These are phyloP conservation scores for Moringa oleifera DNA, from an alignment of 345 rosid species.

Conservation along the genomic window DNA sequence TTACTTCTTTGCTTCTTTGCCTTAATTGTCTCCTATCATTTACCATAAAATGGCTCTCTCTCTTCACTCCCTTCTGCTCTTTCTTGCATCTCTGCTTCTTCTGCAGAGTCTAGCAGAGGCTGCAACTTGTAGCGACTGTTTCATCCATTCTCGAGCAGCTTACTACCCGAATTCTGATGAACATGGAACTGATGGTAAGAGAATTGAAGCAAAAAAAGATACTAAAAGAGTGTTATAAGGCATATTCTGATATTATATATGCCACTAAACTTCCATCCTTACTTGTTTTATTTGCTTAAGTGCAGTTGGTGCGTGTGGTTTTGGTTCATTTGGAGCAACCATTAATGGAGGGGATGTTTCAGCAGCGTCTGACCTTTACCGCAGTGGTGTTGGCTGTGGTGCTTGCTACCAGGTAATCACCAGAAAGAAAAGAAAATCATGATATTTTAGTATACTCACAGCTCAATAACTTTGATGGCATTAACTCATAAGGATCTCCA, in stretches of 20 bases:
- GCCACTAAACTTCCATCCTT: neutral
- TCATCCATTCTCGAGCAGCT: constrained; percentile 46
- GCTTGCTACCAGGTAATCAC: constrained; percentile 67
- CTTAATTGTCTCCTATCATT: constrained; percentile 3
- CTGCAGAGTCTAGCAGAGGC: constrained; percentile 31
- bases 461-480: too few relatives aligned
- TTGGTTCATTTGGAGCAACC: constrained; percentile 65
- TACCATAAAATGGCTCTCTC: constrained; percentile 32
- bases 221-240: neutral
- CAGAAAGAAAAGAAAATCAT: neutral
- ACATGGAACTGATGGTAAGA: constrained; percentile 54
- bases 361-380: constrained; percentile 56
- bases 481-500: neutral
- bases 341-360: constrained; percentile 64
- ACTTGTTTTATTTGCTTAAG: neutral
- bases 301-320: constrained; percentile 63
- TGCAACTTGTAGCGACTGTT: constrained; percentile 45
- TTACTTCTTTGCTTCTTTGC: constrained; percentile 18
- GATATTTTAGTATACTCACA: too few relatives aligned
- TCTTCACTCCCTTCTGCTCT: constrained; percentile 18
- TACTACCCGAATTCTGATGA: constrained; percentile 49
- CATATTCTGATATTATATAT: neutral
- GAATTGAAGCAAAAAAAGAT: neutral
- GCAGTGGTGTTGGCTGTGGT: constrained; percentile 65
- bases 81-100: constrained; percentile 19